Base-by-base conservation (phyloP, 495 filamentous ascomycete species). In the Lophiotrema nucula region DNA sequence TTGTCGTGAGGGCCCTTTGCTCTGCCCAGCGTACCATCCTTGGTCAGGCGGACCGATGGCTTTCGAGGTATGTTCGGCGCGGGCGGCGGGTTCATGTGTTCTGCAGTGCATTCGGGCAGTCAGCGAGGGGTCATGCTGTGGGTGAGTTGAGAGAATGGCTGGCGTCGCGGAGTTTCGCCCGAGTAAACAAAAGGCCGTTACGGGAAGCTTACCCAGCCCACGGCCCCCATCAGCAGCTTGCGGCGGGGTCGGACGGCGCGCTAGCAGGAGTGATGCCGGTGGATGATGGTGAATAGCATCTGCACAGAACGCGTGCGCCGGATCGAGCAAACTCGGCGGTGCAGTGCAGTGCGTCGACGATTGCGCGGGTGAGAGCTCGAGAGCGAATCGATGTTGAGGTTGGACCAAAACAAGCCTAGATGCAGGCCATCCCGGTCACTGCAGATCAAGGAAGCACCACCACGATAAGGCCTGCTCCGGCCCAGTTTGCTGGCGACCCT, bases 21-120 rank as follows among this genome's bases (percentile, higher is more conserved):
- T n/a, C 45, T 54, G 43, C n/a, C 18, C 10, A 53, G 53, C 18
- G 53, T 57, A 22, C 38, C 62, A 60, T 65, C 50, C 46, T 64
- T 58, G 33, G 54, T 47, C 19, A 4, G 41, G 41, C 49, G 27
- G 21, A 11, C n/a, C 23, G 60, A 33, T n/a, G n/a, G n/a, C 19
- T 22, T 63, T 13, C 37, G 53, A 28, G 31, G 54, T 11, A 18
- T 46, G 18, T 56, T 45, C 11, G 50, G 55, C 21, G 61, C 39
- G 10, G 39, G 39, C 10, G 39, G 18, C 15, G 25, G 27, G 38
- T 39, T 31, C 52, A 58, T 61, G 51, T 21, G 53, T 38, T 38
- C 62, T 65, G 26, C 6, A 47, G 31, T 10, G 16, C 55, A 49
- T 28, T 24, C 1, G 26, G 23, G n/a, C 22, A 21, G 49, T 55